phyloP scores from a whole-genome alignment of 2,329 filamentous ascomycete genomes.

The Aspergillus proliferans region DNA sequence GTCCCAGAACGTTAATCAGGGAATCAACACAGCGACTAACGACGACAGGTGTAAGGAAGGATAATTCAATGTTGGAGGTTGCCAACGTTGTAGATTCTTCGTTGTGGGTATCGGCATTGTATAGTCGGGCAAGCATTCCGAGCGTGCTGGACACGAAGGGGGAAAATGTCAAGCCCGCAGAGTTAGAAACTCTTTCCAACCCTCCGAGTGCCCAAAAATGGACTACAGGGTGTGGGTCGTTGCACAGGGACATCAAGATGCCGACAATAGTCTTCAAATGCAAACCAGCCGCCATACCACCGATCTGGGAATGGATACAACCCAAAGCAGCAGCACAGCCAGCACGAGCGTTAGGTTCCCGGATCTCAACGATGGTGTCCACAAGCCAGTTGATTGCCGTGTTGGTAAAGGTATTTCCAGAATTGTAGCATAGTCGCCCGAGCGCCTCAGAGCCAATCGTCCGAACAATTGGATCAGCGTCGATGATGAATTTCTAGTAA shows the following conservation, averaged over 20 bases:
- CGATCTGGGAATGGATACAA: slow-evolving; percentile 88
- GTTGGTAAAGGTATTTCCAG: slow-evolving; percentile 84
- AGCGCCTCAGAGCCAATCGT: slow-evolving; percentile 78
- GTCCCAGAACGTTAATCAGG: slow-evolving; percentile 92
- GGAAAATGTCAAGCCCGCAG: slow-evolving; percentile 86
- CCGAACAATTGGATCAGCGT: slow-evolving; percentile 79
- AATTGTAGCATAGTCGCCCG: slow-evolving; percentile 74
- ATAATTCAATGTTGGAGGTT: slow-evolving; percentile 85
- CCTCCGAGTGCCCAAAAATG: slow-evolving; percentile 96
- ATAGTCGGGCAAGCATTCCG: slow-evolving; percentile 89
- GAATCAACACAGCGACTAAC: slow-evolving; percentile 87
- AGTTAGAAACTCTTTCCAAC: slow-evolving; percentile 77
- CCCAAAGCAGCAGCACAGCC: slow-evolving; percentile 92
- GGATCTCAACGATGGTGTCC: slow-evolving; percentile 88
- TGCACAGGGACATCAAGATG: slow-evolving; percentile 95
- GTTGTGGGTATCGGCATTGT: slow-evolving; percentile 86
- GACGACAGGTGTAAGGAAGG: slow-evolving; percentile 72
- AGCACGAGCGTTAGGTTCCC: slow-evolving; percentile 86
- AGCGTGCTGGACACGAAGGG: slow-evolving; percentile 83
- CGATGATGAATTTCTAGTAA: slow-evolving; percentile 62
- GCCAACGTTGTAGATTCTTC: slow-evolving; percentile 71
- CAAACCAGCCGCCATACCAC: slow-evolving; percentile 93
- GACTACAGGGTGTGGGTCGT: slow-evolving; percentile 88
- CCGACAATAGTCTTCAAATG: slow-evolving; percentile 97
- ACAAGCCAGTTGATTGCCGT: slow-evolving; percentile 85